Conservation (phyloP, 805 yeast genomes). For the Nakazawaea sp. region DNA sequence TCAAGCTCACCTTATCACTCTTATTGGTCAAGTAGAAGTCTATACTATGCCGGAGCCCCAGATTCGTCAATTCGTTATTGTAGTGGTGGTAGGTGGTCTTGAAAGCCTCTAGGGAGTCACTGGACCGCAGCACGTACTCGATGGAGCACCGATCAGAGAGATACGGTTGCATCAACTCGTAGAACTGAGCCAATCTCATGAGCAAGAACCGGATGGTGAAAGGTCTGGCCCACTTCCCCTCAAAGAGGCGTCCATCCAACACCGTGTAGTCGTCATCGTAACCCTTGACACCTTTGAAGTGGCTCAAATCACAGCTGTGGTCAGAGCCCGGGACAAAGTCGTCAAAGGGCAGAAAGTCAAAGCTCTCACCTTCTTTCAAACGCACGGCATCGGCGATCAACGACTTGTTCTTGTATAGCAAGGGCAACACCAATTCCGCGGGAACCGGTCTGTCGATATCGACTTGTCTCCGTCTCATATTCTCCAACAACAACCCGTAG, state of each 20-base stretch:
- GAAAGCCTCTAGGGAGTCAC: constrained; percentile 25
- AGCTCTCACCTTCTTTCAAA: constrained; percentile 17
- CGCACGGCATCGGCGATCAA: constrained; percentile 21
- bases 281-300: constrained; percentile 6
- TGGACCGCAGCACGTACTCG: constrained; percentile 34
- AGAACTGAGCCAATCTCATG: constrained; percentile 44
- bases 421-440: constrained; percentile 29
- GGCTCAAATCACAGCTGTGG: constrained; percentile 3
- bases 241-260: constrained; percentile 22
- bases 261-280: neutral
- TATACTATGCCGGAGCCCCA: constrained; percentile 17
- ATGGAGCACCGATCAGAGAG: constrained; percentile 32
- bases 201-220: constrained; percentile 53
- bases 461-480: constrained; percentile 38
- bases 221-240: constrained; percentile 40
- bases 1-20: constrained; percentile 1
- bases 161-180: constrained; percentile 26
- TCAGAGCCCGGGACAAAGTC: constrained; percentile 14
- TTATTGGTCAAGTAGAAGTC: constrained; percentile 2
- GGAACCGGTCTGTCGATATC: constrained; percentile 43
- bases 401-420: constrained; percentile 30
- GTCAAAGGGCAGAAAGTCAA: constrained; percentile 9
- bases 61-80: constrained; percentile 22
- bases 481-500: constrained; percentile 36
- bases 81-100: constrained; percentile 32